A percentile compares a stretch with the other conserved stretches of the same genome.
Evolutionary conservation across 208 protist genomes (phyloP).

Genomic region (Jaenimonas drosophilae): DNA sequence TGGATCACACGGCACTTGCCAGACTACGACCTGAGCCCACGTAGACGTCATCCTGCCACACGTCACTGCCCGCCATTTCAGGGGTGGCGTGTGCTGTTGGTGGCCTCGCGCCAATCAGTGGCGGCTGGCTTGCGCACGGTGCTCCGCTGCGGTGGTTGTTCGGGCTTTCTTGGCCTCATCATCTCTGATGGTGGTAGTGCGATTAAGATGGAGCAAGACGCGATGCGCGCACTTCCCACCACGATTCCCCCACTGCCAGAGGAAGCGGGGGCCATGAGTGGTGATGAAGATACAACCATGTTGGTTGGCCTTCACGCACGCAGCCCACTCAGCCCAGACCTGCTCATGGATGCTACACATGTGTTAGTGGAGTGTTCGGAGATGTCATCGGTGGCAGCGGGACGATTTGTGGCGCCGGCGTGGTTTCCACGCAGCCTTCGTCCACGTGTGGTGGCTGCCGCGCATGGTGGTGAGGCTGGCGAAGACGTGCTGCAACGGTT

Average conservation of each 20-base stretch:
- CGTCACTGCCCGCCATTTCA: too few species aligned
- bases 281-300: background rate
- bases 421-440: conserved; percentile 36
- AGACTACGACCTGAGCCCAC: conserved; percentile 54
- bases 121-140: background rate
- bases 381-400: conserved; percentile 9
- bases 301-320: background rate
- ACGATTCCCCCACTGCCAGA: background rate
- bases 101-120: background rate
- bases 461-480: too few species aligned
- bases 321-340: background rate
- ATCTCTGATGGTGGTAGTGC: too few species aligned
- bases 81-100: background rate
- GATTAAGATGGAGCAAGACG: too few species aligned
- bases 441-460: too few species aligned
- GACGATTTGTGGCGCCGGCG: conserved; percentile 25
- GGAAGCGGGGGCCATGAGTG: background rate
- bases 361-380: conserved; percentile 50
- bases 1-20: conserved; percentile 30
- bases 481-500: too few species aligned
- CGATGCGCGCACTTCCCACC: background rate
- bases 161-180: background rate
- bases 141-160: background rate
- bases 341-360: conserved; percentile 23
- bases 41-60: conserved; percentile 15